Base-by-base conservation (phyloP, 2,329 filamentous ascomycete genomes). In the Podosphaera fusca region DNA sequence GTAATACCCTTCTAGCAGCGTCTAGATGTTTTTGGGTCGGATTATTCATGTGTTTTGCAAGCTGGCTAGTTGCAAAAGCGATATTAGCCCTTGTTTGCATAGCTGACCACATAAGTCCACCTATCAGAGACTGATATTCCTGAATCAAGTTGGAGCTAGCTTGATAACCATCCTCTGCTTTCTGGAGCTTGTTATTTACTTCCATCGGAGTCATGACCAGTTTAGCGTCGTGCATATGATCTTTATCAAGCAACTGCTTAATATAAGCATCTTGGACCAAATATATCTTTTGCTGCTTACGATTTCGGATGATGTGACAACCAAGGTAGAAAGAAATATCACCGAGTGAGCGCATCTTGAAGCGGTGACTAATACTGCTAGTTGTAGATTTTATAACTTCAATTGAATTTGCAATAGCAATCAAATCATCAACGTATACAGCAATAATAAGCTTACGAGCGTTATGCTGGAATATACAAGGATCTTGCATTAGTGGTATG, bases 11-110 rank as follows among this genome's bases (percentile, higher is more conserved):
- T 36, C 42, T 55, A 9, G 52, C 52, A 31, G 35, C 52, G 42
- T 55, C 52, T 38, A 55, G 38, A 36, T 55, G 10, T 30, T 55
- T 21, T 55, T 42, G 52, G 2, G 52, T 55, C 12, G 38, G 55
- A 56, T 56, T 56, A 49, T 56, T 46, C 45, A 56, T 47, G 29
- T 47, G 49, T 35, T 36, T 46, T 29, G 52, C 52, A 14, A 55
- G 52, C n/a, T 55, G 36, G 36, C 40, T 47, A n/a, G 45, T 46
- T 47, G 55, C 33, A 56, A 46, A 56, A 9, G 55, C 38, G 9
- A 56, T 34, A 56, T 56, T 33, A 34, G 55, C 40, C 31, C 55
- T 46, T 3, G 55, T 56, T 29, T 56, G 29, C 29, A 49, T 56
- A 7, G 45, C 31, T 21, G 31, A 40, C 30, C 33, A 49, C 55